phyloP scores from a whole-genome alignment of 768 basidiomycete species.

The Phaeotremella skinneri region DNA sequence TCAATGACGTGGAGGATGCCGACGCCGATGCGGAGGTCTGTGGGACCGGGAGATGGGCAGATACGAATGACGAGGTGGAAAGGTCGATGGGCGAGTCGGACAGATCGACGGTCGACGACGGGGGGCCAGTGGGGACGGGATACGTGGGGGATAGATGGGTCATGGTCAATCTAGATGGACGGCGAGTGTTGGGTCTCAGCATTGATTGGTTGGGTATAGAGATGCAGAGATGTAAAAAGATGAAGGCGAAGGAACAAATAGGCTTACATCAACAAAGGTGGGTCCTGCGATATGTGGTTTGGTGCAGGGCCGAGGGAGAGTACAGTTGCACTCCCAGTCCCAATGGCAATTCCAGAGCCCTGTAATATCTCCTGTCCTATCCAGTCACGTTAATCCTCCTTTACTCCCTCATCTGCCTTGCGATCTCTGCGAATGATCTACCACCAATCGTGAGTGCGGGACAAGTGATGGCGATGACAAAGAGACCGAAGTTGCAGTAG shows the following conservation, averaged over 20 bases:
- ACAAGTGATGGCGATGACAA: no score
- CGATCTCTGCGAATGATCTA: neutral
- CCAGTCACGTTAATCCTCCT: neutral
- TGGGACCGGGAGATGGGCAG: slow-evolving; percentile 1
- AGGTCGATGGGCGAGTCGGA: neutral
- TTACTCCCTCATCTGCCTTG: neutral
- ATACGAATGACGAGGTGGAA: neutral
- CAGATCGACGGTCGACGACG: slow-evolving; percentile 1
- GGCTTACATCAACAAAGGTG: slow-evolving; percentile 2
- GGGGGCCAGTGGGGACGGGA: neutral
- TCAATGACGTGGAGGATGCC: neutral
- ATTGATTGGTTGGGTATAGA: neutral
- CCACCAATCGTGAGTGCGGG: neutral
- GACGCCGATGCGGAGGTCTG: neutral
- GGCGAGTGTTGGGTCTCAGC: neutral
- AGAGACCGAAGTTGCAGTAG: no score
- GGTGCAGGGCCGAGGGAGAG: no score
- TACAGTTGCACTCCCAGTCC: neutral
- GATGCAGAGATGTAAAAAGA: neutral
- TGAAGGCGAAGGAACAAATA: neutral
- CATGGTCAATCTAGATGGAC: neutral
- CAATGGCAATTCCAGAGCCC: neutral
- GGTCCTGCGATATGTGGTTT: no score
- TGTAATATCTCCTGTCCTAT: no score
- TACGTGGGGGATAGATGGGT: neutral